phyloP scores from a whole-genome alignment of 306 rosid species.

The Cotoneaster glaucophyllus region DNA sequence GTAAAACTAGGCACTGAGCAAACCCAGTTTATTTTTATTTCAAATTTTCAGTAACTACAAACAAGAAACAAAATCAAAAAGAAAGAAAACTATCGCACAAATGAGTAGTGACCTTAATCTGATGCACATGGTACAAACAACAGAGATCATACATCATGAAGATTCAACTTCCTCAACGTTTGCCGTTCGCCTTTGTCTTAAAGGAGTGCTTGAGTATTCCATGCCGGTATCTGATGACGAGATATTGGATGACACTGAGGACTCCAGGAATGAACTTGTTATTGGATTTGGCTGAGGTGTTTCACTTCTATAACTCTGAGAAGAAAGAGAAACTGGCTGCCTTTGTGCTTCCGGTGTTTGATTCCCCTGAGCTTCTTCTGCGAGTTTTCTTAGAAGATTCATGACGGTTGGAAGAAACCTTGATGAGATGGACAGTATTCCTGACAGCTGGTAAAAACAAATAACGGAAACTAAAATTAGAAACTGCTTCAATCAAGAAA shows the following conservation, averaged over 20 bases:
- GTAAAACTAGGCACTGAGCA: background rate
- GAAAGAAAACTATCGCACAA: background rate
- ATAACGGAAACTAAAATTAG: slow-evolving; percentile 1
- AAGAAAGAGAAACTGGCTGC: slow-evolving; percentile 21
- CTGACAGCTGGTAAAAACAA: slow-evolving; percentile 54
- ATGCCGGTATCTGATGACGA: slow-evolving; percentile 33
- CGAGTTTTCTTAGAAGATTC: slow-evolving; percentile 69
- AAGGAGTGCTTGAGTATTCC: slow-evolving; percentile 44
- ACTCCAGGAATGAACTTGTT: slow-evolving; percentile 34
- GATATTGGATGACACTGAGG: slow-evolving; percentile 44
- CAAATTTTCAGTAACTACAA: background rate
- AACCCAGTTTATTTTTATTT: background rate
- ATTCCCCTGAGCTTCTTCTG: slow-evolving; percentile 68
- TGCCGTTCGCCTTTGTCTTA: slow-evolving; percentile 45
- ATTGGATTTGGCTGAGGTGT: slow-evolving; percentile 30
- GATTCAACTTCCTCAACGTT: slow-evolving; percentile 34
- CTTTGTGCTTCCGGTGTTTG: slow-evolving; percentile 28
- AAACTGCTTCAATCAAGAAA: background rate
- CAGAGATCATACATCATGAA: slow-evolving; percentile 19
- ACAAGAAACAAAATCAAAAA: background rate
- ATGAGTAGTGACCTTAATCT: background rate
- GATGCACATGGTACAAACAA: background rate
- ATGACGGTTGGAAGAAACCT: slow-evolving; percentile 68
- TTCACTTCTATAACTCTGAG: slow-evolving; percentile 44
- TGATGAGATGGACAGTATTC: slow-evolving; percentile 56